phyloP scores from a whole-genome alignment of 2,329 filamentous ascomycete genomes.

The Aspergillus sp. region DNA sequence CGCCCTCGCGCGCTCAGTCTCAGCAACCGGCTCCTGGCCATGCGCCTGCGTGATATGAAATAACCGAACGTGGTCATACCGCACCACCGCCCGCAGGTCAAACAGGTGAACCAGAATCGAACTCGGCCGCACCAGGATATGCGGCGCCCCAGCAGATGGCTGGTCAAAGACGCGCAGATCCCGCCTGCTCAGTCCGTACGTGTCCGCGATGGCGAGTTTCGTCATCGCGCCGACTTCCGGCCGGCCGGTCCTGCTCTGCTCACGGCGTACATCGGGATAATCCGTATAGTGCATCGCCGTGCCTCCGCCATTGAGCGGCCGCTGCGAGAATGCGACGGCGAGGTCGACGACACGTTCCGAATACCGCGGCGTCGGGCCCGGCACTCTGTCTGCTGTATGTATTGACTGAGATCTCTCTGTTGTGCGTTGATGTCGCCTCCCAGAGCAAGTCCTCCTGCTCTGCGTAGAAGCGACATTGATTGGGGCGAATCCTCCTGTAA shows the following conservation, averaged over 20 bases:
- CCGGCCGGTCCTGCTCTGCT: background rate
- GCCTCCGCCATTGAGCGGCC: too few relatives aligned
- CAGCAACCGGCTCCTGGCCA: background rate
- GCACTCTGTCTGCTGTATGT: too few relatives aligned
- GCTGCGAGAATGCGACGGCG: too few relatives aligned
- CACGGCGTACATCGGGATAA: too few relatives aligned
- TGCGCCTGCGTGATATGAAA: slow-evolving; percentile 25
- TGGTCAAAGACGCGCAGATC: slow-evolving; percentile 42
- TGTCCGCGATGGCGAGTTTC: slow-evolving; percentile 25
- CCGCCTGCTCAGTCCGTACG: slow-evolving; percentile 31
- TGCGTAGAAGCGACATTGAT: too few relatives aligned
- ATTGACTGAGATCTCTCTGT: too few relatives aligned
- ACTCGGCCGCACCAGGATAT: slow-evolving; percentile 38
- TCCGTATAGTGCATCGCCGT: too few relatives aligned
- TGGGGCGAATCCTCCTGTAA: too few relatives aligned
- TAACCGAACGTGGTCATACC: slow-evolving; percentile 36
- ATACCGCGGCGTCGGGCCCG: too few relatives aligned
- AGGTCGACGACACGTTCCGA: too few relatives aligned
- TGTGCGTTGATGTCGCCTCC: too few relatives aligned
- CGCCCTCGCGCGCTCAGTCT: background rate
- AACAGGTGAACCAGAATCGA: slow-evolving; percentile 43
- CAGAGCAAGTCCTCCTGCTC: too few relatives aligned
- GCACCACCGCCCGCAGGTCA: slow-evolving; percentile 41
- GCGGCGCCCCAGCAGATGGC: slow-evolving; percentile 38
- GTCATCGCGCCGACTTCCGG: background rate